Base-by-base conservation (phyloP, 129 eudicot species). In the Artemisia tridentata region DNA sequence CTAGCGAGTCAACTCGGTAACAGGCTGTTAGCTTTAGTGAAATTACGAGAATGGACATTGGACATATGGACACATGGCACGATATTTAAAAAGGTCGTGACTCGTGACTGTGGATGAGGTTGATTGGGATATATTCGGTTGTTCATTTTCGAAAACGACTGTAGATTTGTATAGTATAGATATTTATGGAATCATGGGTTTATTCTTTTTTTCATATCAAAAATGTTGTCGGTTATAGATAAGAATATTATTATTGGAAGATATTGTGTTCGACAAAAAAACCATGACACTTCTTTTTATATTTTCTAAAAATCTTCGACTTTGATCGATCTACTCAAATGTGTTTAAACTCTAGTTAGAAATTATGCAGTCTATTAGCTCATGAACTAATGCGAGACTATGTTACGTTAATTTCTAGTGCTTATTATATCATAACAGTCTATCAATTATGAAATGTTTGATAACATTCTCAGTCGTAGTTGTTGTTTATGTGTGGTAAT, bases 1-100 rank as follows among this genome's bases (percentile, higher is more conserved):
- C 86, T 41, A 11, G 82, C 17, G 92, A 88, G 79, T 73, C 74
- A 17, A 86, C 83, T 18, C 38, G 15, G 18, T 13, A 8, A 11
- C 72, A 59, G 86, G 69, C 66, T 13, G 55, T 20, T 9, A 68
- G 54, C 41, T 48, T 10, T 31, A 48, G 12, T 68, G 17, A 76
- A 49, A 48, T 46, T 19, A 68, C 65, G 47, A 49, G 41, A 51
- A 45, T 51, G 75, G 71, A 11, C 11, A 34, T 64, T 27, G 10
- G n/a, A n/a, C n/a, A n/a, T n/a, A n/a, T n/a, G n/a, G 69, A 62
- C 71, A 69, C 71, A 75, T 76, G 75, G 64, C 75, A 16, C 11
- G 11, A 75, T 67, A 59, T 29, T 11, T 9, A 52, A 14, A 52
- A 9, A 21, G 20, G 20, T 0, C 63, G 48, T 47, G 53, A 48